These are phyloP conservation scores for Phalaenopsis hybrid DNA, from an alignment of 116 monocot species.

Conservation along the genomic window DNA sequence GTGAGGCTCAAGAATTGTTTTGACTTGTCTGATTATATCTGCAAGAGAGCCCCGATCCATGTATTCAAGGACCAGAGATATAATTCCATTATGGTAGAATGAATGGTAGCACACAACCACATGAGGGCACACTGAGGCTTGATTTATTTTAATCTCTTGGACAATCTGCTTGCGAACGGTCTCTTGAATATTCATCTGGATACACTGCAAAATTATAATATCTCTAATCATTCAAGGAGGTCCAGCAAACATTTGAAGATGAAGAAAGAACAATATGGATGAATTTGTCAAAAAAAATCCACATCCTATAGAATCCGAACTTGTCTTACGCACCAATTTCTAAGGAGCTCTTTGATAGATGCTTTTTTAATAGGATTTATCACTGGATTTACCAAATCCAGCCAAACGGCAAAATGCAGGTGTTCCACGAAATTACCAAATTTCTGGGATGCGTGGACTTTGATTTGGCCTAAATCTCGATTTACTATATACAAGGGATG, in stretches of 20 bases:
- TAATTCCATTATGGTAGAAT: slow-evolving; percentile 93
- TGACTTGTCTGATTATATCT: slow-evolving; percentile 80
- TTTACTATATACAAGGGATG: too few relatives aligned
- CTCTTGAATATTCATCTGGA: slow-evolving; percentile 96
- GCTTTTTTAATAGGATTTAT: too few relatives aligned
- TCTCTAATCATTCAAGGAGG: background rate
- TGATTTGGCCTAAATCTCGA: too few relatives aligned
- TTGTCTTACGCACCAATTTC: background rate
- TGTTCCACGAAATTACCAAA: too few relatives aligned
- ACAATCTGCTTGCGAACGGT: slow-evolving; percentile 88
- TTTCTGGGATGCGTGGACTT: too few relatives aligned
- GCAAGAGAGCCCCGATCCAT: slow-evolving; percentile 96
- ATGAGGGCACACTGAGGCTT: slow-evolving; percentile 67
- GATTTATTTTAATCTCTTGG: slow-evolving; percentile 97
- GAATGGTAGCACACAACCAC: slow-evolving; percentile 87
- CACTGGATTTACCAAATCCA: too few relatives aligned
- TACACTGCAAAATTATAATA: slow-evolving; percentile 53
- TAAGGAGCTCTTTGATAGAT: too few relatives aligned
- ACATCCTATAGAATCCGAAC: background rate
- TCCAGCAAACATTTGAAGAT: background rate
- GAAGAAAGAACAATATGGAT: background rate
- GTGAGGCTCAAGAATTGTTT: slow-evolving; percentile 93
- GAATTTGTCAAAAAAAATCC: background rate
- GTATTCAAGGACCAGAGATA: slow-evolving; percentile 91
- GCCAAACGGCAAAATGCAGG: too few relatives aligned